Evolutionary conservation across 495 filamentous ascomycete genomes (phyloP).

Genomic region (Penicillium psychrofluorescens): DNA sequence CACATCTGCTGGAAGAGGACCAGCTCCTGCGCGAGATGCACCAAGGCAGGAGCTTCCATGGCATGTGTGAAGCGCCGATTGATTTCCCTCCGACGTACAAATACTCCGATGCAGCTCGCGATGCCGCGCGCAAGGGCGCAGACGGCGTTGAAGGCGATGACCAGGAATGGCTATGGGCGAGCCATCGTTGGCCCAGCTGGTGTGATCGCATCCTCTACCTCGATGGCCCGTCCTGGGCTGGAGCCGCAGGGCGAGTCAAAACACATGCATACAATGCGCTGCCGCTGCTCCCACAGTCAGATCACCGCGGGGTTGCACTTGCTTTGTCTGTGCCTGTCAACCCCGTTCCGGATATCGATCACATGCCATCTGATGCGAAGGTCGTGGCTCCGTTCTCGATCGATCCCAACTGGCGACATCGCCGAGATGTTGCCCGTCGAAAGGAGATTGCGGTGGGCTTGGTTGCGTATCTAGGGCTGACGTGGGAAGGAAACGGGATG

Average conservation of each 20-base stretch:
- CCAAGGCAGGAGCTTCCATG: slow-evolving; percentile 62
- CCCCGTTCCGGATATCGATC: slow-evolving; percentile 15
- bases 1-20: slow-evolving; percentile 61
- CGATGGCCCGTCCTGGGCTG: slow-evolving; percentile 47
- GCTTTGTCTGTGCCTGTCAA: slow-evolving; percentile 50
- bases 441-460: slow-evolving; percentile 54
- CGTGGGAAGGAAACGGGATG: slow-evolving; percentile 52
- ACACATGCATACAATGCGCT: slow-evolving; percentile 61
- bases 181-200: slow-evolving; percentile 85
- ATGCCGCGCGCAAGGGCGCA: slow-evolving; percentile 18
- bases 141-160: slow-evolving; percentile 19
- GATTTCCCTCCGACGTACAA: slow-evolving; percentile 93
- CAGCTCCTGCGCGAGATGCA: slow-evolving; percentile 66
- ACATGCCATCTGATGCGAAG: slow-evolving; percentile 13
- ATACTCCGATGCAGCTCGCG: slow-evolving; percentile 44
- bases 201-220: slow-evolving; percentile 85
- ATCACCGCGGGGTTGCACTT: slow-evolving; percentile 78
- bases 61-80: slow-evolving; percentile 66
- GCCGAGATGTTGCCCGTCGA: slow-evolving; percentile 41
- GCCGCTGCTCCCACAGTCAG: slow-evolving; percentile 66
- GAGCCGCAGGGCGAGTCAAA: slow-evolving; percentile 27
- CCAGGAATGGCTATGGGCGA: slow-evolving; percentile 66
- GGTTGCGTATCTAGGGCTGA: slow-evolving; percentile 48
- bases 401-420: slow-evolving; percentile 42
- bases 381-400: slow-evolving; percentile 45